phyloP scores from a whole-genome alignment of 805 yeast species.

The Nakazawaea ishiwadae region DNA sequence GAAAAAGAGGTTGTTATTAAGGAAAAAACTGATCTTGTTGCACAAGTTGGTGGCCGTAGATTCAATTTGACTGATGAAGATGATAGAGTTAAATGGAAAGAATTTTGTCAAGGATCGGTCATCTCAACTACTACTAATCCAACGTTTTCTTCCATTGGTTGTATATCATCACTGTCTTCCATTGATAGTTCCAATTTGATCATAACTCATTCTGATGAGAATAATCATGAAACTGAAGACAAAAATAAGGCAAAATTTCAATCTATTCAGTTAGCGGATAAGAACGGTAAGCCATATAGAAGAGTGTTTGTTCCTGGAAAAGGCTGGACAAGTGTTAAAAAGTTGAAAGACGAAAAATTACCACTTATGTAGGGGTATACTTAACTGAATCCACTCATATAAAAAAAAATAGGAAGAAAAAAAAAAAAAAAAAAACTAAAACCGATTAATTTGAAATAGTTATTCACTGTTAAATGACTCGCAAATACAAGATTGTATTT shows the following conservation, averaged over 20 bases:
- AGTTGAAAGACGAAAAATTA: no score
- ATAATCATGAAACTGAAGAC: not conserved
- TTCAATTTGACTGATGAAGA: slow-evolving; percentile 27
- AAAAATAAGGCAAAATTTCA: not conserved
- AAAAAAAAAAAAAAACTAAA: not conserved
- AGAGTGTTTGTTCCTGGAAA: slow-evolving; percentile 42
- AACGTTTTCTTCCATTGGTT: no score
- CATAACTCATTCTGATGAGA: no score
- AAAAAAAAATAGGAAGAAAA: not conserved
- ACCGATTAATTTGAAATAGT: no score
- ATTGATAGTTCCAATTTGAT: not conserved
- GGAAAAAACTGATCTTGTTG: slow-evolving; percentile 1
- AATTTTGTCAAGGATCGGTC: slow-evolving; percentile 16
- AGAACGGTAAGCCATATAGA: slow-evolving; percentile 35
- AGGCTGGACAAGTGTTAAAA: slow-evolving; percentile 44
- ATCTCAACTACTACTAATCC: not conserved
- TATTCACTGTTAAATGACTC: no score
- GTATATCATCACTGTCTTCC: no score
- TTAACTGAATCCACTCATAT: no score
- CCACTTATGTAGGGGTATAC: no score
- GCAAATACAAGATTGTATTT: no score
- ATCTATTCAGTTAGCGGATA: slow-evolving; percentile 21
- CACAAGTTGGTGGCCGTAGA: slow-evolving; percentile 16
- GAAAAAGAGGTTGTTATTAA: not conserved
- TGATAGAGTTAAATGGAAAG: slow-evolving; percentile 25